phyloP scores from a whole-genome alignment of 176 grass and related monocot genomes.

The Alloteropsis semialata region DNA sequence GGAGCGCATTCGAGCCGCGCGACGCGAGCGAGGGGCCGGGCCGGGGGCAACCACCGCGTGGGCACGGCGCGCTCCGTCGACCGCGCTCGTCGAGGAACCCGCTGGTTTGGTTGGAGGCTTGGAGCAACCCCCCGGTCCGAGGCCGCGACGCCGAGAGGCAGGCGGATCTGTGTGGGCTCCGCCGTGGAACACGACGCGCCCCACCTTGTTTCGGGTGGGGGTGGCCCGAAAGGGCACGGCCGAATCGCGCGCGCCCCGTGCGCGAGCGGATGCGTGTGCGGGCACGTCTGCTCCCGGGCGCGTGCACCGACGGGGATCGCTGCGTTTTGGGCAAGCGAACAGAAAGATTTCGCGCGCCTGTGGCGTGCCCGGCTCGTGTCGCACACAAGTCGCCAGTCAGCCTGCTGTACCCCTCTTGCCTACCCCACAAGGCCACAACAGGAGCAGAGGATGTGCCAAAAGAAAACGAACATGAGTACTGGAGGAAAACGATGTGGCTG shows the following conservation, averaged over 20 bases:
- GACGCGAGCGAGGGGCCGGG: too few species aligned
- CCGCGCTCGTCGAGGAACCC: too few species aligned
- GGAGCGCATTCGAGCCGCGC: background rate
- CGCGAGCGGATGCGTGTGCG: background rate
- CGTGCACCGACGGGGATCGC: background rate
- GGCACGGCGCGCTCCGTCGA: too few species aligned
- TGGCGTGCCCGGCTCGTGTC: background rate
- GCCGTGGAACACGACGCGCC: too few species aligned
- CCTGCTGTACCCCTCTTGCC: background rate
- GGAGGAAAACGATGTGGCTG: background rate
- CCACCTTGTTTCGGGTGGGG: too few species aligned
- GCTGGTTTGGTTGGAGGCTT: too few species aligned
- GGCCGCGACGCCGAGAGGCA: too few species aligned
- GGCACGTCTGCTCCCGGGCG: background rate
- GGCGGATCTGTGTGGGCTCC: too few species aligned
- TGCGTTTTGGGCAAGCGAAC: conserved; percentile 15
- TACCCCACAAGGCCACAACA: background rate
- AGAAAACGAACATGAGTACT: too few species aligned
- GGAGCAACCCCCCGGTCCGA: too few species aligned
- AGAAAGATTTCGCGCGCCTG: background rate
- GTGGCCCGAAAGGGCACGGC: background rate
- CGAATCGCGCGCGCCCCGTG: background rate
- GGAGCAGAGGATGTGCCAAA: too few species aligned
- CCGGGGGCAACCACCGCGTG: background rate
- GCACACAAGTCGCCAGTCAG: background rate